Evolutionary conservation across 2,329 filamentous ascomycete species (phyloP).

Genomic region (Ophiostoma novo-ulmi): DNA sequence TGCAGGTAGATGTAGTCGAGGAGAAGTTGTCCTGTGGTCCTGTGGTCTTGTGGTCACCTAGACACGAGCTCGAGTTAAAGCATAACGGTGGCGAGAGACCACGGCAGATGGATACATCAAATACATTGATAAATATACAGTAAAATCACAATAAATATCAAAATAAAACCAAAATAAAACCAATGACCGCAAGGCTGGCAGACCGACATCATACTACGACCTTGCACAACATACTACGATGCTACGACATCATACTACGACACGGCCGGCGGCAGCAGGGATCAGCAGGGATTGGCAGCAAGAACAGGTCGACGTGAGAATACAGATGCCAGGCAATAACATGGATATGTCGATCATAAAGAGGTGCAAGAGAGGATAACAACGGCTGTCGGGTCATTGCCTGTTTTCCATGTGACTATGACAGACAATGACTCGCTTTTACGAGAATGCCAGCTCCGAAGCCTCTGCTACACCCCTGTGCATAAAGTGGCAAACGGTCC

Average conservation of each 20-base stretch:
- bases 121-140: background rate
- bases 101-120: background rate
- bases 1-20: background rate
- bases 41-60: background rate
- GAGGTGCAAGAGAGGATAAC: background rate
- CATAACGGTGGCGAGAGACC: background rate
- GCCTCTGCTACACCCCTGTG: background rate
- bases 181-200: background rate
- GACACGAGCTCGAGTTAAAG: background rate
- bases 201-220: constrained; percentile 4
- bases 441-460: no score
- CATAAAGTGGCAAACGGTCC: constrained; percentile 8
- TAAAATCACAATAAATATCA: background rate
- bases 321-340: background rate
- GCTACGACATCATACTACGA: background rate
- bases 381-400: background rate
- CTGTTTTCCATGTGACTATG: background rate
- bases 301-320: background rate
- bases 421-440: no score
- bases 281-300: background rate
- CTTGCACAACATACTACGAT: background rate
- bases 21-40: background rate
- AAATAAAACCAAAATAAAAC: background rate
- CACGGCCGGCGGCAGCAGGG: background rate
- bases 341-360: background rate